Evolutionary conservation across 2,329 filamentous ascomycete genomes (phyloP).

Genomic region (Talaromyces albobiverticillius): DNA sequence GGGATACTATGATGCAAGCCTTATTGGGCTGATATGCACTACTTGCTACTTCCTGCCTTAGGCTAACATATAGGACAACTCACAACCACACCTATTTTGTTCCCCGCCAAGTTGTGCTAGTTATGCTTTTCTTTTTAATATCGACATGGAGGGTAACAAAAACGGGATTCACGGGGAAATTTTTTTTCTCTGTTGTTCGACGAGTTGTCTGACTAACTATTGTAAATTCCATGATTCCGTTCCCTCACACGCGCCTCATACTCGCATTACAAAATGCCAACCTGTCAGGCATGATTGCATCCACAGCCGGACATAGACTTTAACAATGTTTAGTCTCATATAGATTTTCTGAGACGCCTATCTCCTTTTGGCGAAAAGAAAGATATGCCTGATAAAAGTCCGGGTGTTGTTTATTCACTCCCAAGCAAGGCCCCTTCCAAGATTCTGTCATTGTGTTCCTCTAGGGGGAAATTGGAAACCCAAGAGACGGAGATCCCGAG

Average conservation of each 20-base stretch:
- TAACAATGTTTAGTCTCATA: background rate
- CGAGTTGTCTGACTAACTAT: background rate
- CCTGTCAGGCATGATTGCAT: slow-evolving; percentile 18
- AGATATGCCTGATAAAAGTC: background rate
- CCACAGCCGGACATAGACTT: slow-evolving; percentile 1
- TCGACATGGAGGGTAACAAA: background rate
- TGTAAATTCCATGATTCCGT: background rate
- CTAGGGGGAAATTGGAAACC: background rate
- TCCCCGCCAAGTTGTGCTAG: background rate
- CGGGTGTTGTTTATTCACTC: background rate
- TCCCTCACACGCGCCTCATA: background rate
- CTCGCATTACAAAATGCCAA: slow-evolving; percentile 9
- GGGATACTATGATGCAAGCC: background rate
- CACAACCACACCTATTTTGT: slow-evolving; percentile 2
- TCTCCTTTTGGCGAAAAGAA: background rate
- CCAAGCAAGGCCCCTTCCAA: background rate
- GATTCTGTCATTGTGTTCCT: background rate
- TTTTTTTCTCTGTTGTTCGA: background rate
- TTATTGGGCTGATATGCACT: slow-evolving; percentile 3
- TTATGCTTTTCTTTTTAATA: background rate
- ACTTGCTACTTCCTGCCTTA: background rate
- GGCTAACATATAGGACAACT: slow-evolving; percentile 9
- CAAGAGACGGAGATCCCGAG: background rate
- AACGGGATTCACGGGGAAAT: background rate
- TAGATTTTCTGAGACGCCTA: background rate